Percentiles rank a stretch among this genome's conserved stretches.
These are phyloP conservation scores for Dryas octopetala DNA, from an alignment of 306 rosid genomes.

Conservation along the genomic window DNA sequence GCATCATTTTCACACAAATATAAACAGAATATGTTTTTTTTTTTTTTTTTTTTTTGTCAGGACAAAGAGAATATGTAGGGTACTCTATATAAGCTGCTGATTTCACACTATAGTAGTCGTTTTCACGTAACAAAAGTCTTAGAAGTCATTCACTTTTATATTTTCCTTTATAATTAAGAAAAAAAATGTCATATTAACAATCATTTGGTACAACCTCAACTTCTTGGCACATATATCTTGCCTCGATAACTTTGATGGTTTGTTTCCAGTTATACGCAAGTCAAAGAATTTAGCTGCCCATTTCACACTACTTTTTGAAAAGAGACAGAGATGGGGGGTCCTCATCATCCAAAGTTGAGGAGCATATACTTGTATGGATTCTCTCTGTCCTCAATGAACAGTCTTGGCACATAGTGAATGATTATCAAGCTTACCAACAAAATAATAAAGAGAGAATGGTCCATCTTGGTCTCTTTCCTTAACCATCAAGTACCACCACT, in stretches of 20 bases:
- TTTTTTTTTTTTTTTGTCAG: no score
- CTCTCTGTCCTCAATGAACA: conserved; percentile 9
- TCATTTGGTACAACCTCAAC: background rate
- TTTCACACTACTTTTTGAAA: conserved; percentile 24
- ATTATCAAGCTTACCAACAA: conserved; percentile 5
- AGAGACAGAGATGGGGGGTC: conserved; percentile 32
- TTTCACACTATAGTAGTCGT: background rate
- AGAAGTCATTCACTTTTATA: no score
- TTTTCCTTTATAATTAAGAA: no score
- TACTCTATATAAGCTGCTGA: background rate
- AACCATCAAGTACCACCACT: background rate
- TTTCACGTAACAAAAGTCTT: background rate
- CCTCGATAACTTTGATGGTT: background rate
- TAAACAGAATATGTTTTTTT: background rate
- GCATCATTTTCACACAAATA: background rate
- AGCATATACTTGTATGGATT: background rate
- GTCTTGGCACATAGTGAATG: conserved; percentile 14
- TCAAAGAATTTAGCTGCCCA: background rate
- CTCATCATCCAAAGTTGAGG: background rate
- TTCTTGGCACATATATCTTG: background rate
- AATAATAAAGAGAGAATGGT: background rate
- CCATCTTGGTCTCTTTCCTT: background rate
- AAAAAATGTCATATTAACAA: background rate
- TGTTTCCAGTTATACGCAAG: conserved; percentile 16
- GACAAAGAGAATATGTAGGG: no score